Percentiles rank a stretch among this genome's conserved stretches.
Evolutionary conservation across 2,329 filamentous ascomycete species (phyloP).

Genomic region (Colletotrichum limetticola): DNA sequence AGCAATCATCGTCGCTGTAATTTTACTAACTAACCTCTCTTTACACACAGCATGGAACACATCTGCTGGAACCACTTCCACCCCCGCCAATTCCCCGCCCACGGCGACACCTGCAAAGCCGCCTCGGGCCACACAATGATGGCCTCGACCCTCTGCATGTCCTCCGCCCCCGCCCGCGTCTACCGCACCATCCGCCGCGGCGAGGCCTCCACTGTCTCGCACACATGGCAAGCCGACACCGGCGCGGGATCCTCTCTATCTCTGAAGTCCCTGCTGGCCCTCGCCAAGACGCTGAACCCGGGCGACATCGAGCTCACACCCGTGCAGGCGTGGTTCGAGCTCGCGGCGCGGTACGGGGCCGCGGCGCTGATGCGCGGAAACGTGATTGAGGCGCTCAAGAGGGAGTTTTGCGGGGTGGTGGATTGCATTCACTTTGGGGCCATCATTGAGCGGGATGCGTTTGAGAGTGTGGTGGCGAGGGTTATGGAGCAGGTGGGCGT

Average conservation of each 20-base stretch:
- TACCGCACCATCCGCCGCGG: conserved; percentile 38
- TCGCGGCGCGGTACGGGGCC: conserved; percentile 53
- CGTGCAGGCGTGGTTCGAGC: conserved; percentile 66
- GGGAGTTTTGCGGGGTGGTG: conserved; percentile 55
- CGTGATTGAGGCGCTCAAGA: conserved; percentile 50
- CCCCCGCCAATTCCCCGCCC: conserved; percentile 50
- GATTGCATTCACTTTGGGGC: conserved; percentile 61
- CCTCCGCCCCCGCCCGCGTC: conserved; percentile 48
- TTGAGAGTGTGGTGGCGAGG: conserved; percentile 56
- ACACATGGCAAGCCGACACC: conserved; percentile 44
- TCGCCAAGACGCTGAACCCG: conserved; percentile 57
- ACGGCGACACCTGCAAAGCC: conserved; percentile 43
- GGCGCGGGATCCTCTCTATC: conserved; percentile 49
- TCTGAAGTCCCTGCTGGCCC: conserved; percentile 54
- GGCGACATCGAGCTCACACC: conserved; percentile 58
- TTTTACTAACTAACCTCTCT: not conserved
- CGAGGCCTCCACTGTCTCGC: conserved; percentile 6
- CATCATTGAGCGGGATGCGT: conserved; percentile 55
- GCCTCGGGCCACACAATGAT: conserved; percentile 56
- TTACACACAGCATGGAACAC: conserved; percentile 57
- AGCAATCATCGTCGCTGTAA: not conserved
- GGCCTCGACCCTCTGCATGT: conserved; percentile 55
- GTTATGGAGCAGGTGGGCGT: conserved; percentile 46
- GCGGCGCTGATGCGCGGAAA: conserved; percentile 47
- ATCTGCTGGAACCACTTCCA: conserved; percentile 63